These are phyloP conservation scores for Davidsoniella australis DNA, from an alignment of 2,329 filamentous ascomycete species.

Conservation along the genomic window DNA sequence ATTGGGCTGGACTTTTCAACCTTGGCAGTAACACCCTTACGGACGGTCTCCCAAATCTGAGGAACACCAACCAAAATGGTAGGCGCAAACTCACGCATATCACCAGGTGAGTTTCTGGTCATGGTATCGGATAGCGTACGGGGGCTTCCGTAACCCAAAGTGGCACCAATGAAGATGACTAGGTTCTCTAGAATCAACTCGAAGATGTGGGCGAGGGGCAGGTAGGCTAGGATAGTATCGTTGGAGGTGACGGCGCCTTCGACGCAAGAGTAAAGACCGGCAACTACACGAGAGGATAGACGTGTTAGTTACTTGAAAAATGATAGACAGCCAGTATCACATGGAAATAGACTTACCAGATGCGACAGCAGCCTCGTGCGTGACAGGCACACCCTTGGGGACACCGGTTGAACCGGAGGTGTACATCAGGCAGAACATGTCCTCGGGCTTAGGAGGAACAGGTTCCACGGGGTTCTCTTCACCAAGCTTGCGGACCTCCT, in stretches of 20 bases:
- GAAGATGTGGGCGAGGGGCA: slow-evolving; percentile 88
- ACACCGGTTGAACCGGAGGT: slow-evolving; percentile 81
- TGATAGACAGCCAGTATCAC: neutral
- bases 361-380: slow-evolving; percentile 64
- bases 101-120: slow-evolving; percentile 77
- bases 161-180: slow-evolving; percentile 74
- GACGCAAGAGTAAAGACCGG: slow-evolving; percentile 64
- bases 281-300: slow-evolving; percentile 28
- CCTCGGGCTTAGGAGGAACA: slow-evolving; percentile 53
- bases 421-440: slow-evolving; percentile 71
- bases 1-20: slow-evolving; percentile 57
- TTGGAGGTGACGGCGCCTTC: slow-evolving; percentile 59
- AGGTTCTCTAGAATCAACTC: slow-evolving; percentile 93
- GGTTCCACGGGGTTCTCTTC: slow-evolving; percentile 54
- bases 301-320: slow-evolving; percentile 13
- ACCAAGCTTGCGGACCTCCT: slow-evolving; percentile 38
- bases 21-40: slow-evolving; percentile 77
- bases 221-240: slow-evolving; percentile 74
- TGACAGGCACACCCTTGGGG: slow-evolving; percentile 76
- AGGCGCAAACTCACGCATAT: slow-evolving; percentile 81
- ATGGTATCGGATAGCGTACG: slow-evolving; percentile 75
- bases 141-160: slow-evolving; percentile 83
- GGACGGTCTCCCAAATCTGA: slow-evolving; percentile 92
- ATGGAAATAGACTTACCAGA: slow-evolving; percentile 32
- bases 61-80: slow-evolving; percentile 88